Evolutionary conservation across 202 grass and related monocot species (phyloP), one percentile per base, ranked within the genome.

Genomic region (Setaria italica): DNA sequence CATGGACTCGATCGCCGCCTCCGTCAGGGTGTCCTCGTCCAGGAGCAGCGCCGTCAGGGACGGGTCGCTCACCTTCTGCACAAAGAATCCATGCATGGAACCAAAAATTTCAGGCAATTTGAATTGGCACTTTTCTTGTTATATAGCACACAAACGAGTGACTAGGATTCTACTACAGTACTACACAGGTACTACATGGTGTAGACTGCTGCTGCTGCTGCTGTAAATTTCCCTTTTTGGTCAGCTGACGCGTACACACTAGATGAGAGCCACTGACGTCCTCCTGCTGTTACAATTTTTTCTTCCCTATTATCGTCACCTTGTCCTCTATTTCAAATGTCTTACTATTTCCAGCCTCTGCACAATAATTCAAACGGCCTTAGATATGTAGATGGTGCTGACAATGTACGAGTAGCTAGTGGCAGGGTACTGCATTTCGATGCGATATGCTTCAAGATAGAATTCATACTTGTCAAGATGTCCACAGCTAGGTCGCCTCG

Each of bases 1-100:
- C 97, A 99, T 92, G 62, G 62, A 62, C 32, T 94, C 92, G 25
- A 99, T 85, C 80, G 71, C 62, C 8, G 67, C 56, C 78, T 90
- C 88, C 58, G 93, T 89, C 82, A 99, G 67, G 39, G 34, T 77
- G 19, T 93, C 95, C 86, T 98, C 95, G 57, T 95, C 89, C 79
- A 47, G 78, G 19, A 98, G 91, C 57, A 86, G 12, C 16, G 66
- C 69, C 76, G 17, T 83, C 73, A 91, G 58, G 43, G 76, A 68
- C 37, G 84, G 78, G 71, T 92, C 81, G 12, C 84, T 76, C 80
- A 98, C 73, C 85, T 98, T 98, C 93, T 98, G 91, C 71, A 59
- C 11, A 74, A 0, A 35, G 7, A 49, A 11, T 6, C 32, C 3
- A 85, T 34, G 7, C 15, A 30, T 46, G 30, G 6, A 42, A 32